Percentiles rank a stretch among this genome's conserved stretches.
Conservation (phyloP, 1,284 basidiomycete genomes). For the Irpex sp. region DNA sequence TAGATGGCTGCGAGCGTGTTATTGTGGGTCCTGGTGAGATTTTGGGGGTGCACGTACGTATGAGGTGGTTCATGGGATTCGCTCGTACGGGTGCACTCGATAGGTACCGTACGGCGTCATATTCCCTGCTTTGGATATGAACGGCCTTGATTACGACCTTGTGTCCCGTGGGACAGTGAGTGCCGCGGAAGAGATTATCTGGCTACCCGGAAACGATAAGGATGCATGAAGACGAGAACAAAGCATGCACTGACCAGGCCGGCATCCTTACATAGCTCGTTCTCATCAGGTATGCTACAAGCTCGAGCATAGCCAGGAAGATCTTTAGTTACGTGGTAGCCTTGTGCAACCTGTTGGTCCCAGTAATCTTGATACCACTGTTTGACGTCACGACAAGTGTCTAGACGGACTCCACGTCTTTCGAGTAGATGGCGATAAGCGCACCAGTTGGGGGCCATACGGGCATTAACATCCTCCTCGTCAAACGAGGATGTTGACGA, state of each 20-base stretch:
- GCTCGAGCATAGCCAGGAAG: conserved; percentile 34
- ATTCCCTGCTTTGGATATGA: conserved; percentile 57
- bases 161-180: conserved; percentile 42
- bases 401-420: conserved; percentile 54
- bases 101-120: conserved; percentile 51
- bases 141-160: conserved; percentile 68
- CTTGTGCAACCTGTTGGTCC: conserved; percentile 23
- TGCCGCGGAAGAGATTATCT: conserved; percentile 68
- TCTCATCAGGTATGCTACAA: conserved; percentile 40
- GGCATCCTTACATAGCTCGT: conserved; percentile 62
- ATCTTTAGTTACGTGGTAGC: conserved; percentile 21
- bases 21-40: background rate
- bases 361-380: conserved; percentile 43
- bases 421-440: conserved; percentile 47
- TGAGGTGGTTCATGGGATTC: conserved; percentile 69
- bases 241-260: conserved; percentile 46
- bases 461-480: conserved; percentile 58
- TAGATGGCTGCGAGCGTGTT: conserved; percentile 46
- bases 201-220: conserved; percentile 38
- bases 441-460: conserved; percentile 59
- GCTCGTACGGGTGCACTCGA: conserved; percentile 46
- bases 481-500: conserved; percentile 51
- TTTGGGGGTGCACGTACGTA: conserved; percentile 47
- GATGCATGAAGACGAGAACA: background rate
- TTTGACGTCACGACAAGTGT: conserved; percentile 64